Percentiles rank a stretch among this genome's conserved stretches.
Evolutionary conservation across 441 rosid genomes (phyloP).

Genomic region (Gossypium gossypioides): DNA sequence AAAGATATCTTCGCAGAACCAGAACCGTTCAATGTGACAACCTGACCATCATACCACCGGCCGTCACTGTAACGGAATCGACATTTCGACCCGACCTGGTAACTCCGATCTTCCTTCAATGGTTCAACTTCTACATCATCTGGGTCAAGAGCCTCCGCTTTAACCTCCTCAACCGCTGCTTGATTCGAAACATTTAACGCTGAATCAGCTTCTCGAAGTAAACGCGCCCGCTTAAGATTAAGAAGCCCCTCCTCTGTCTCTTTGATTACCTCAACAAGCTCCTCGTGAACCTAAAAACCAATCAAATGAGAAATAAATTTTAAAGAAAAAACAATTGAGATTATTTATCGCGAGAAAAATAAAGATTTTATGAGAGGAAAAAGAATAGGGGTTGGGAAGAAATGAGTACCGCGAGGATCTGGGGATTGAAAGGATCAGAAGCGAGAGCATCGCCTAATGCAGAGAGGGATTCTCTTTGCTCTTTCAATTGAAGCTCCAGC

Average conservation of each 20-base stretch:
- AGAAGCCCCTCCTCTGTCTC: constrained; percentile 78
- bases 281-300: constrained; percentile 52
- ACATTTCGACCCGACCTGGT: constrained; percentile 57
- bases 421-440: constrained; percentile 55
- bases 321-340: not conserved
- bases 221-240: constrained; percentile 66
- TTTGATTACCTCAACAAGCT: constrained; percentile 54
- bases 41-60: constrained; percentile 84
- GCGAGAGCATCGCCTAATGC: constrained; percentile 56
- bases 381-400: not conserved
- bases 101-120: constrained; percentile 36
- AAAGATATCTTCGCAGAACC: constrained; percentile 60
- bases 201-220: constrained; percentile 60
- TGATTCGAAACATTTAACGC: constrained; percentile 23
- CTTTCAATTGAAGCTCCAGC: constrained; percentile 60
- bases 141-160: constrained; percentile 41
- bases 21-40: constrained; percentile 46
- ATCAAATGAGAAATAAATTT: not conserved
- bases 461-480: constrained; percentile 67
- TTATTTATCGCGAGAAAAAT: not conserved
- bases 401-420: constrained; percentile 54
- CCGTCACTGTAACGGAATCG: constrained; percentile 67
- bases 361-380: not conserved
- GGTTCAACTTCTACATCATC: constrained; percentile 38
- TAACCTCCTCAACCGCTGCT: constrained; percentile 24